Conservation (phyloP, 2,329 filamentous ascomycete genomes). For the Sporothrix protearum region DNA sequence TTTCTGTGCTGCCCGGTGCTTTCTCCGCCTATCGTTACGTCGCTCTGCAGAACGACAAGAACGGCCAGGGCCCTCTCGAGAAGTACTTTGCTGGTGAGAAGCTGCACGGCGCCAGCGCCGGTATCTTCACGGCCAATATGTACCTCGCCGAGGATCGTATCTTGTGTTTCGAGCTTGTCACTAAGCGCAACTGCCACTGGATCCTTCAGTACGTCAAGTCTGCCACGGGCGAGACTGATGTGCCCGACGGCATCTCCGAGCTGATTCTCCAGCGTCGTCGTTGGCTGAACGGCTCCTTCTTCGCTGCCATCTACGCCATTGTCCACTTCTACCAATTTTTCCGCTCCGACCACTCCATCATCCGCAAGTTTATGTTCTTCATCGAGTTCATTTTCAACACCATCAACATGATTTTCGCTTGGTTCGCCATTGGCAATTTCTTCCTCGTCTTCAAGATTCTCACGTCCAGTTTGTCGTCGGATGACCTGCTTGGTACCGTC, state of each 20-base stretch:
- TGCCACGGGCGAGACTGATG: constrained; percentile 92
- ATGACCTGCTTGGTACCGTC: constrained; percentile 66
- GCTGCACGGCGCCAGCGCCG: constrained; percentile 85
- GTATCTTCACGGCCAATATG: constrained; percentile 72
- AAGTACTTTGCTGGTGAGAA: constrained; percentile 99
- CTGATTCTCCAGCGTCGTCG: constrained; percentile 92
- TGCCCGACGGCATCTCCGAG: constrained; percentile 89
- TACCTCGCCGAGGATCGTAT: constrained; percentile 88
- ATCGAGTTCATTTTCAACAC: constrained; percentile 94
- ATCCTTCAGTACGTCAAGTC: constrained; percentile 98
- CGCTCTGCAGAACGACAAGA: constrained; percentile 93
- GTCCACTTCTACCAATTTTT: constrained; percentile 96
- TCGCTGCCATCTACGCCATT: constrained; percentile 91
- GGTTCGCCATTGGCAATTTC: constrained; percentile 98
- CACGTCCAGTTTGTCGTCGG: constrained; percentile 74
- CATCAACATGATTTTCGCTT: constrained; percentile 95
- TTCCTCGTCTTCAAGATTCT: constrained; percentile 98
- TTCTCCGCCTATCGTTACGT: constrained; percentile 95
- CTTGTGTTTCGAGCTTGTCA: constrained; percentile 90
- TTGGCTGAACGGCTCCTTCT: constrained; percentile 98
- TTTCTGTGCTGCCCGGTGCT: constrained; percentile 92
- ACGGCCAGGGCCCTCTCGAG: constrained; percentile 87
- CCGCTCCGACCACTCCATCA: constrained; percentile 81
- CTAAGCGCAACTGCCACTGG: constrained; percentile 96
- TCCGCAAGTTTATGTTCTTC: constrained; percentile 85